Conservation (phyloP, 2,329 filamentous ascomycete species). For the Colletotrichum musae region DNA sequence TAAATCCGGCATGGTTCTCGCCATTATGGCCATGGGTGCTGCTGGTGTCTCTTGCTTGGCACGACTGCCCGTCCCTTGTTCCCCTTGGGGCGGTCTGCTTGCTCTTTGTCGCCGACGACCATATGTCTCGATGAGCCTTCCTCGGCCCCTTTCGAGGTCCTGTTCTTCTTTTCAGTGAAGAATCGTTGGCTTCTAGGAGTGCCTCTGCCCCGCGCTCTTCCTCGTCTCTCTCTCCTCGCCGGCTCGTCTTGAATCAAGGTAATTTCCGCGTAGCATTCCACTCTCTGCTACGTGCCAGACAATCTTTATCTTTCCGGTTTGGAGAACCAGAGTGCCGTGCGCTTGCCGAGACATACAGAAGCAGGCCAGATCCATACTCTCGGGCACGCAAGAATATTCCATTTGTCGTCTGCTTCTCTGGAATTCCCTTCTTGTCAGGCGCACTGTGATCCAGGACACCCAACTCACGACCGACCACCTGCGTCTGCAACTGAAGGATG, state of each 20-base stretch:
- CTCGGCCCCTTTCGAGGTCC: not conserved
- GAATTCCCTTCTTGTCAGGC: not conserved
- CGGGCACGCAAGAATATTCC: not conserved
- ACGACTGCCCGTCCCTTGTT: constrained; percentile 4
- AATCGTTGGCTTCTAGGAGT: not conserved
- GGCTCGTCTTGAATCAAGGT: constrained; percentile 11
- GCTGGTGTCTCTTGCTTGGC: constrained; percentile 7
- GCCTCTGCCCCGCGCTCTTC: not conserved
- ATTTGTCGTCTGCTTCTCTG: not conserved
- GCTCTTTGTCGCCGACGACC: constrained; percentile 21
- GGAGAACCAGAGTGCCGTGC: not conserved
- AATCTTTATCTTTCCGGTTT: constrained; percentile 16
- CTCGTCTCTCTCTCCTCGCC: not conserved
- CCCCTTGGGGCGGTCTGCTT: not conserved
- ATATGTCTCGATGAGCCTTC: constrained; percentile 1
- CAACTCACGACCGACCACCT: constrained; percentile 10
- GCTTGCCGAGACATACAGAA: constrained; percentile 17
- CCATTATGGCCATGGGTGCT: not conserved
- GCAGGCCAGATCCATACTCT: not conserved
- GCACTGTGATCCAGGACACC: not conserved
- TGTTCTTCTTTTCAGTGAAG: constrained; percentile 3
- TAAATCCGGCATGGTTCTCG: constrained; percentile 29
- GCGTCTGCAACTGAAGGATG: not conserved
- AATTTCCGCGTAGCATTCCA: constrained; percentile 27
- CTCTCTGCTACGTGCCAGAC: not conserved